A percentile compares a stretch with the other conserved stretches of the same genome.
phyloP scores from a whole-genome alignment of 2,329 filamentous ascomycete genomes.

The Phaeoacremonium minimum region DNA sequence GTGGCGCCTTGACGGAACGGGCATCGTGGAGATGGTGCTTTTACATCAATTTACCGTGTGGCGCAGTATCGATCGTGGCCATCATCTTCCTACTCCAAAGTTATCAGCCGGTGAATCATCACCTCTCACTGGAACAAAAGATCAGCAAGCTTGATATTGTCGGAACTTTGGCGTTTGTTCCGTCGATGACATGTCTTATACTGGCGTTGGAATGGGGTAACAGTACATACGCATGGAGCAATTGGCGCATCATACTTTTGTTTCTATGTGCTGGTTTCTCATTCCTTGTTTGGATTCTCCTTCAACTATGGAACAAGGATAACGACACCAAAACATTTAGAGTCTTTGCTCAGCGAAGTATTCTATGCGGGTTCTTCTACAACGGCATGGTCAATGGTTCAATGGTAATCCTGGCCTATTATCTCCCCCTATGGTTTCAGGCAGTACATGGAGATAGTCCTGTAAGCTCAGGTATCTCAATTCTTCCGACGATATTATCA shows the following conservation, averaged over 20 bases:
- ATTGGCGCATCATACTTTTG: conserved; percentile 30
- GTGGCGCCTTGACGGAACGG: conserved; percentile 5
- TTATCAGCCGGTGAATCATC: not conserved
- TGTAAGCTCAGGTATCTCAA: conserved; percentile 4
- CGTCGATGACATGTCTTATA: conserved; percentile 35
- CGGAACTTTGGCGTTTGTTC: conserved; percentile 18
- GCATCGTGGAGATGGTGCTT: conserved; percentile 19
- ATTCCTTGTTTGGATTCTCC: conserved; percentile 22
- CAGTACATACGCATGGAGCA: conserved; percentile 31
- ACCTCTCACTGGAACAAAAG: conserved; percentile 2
- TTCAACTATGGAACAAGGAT: conserved; percentile 31
- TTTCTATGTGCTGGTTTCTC: conserved; percentile 28
- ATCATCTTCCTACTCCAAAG: conserved; percentile 3
- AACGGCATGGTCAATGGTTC: conserved; percentile 20
- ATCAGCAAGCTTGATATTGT: conserved; percentile 19
- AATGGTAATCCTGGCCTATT: conserved; percentile 23
- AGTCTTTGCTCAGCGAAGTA: conserved; percentile 29
- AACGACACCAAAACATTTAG: conserved; percentile 34
- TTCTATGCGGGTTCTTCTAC: conserved; percentile 22
- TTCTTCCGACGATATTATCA: not conserved
- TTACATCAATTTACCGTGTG: conserved; percentile 18
- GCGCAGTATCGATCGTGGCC: conserved; percentile 10
- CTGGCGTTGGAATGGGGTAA: conserved; percentile 44
- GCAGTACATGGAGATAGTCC: conserved; percentile 22
- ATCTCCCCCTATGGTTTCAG: conserved; percentile 25